phyloP scores from a whole-genome alignment of 2,329 filamentous ascomycete species.

The Fusarium aywerte region DNA sequence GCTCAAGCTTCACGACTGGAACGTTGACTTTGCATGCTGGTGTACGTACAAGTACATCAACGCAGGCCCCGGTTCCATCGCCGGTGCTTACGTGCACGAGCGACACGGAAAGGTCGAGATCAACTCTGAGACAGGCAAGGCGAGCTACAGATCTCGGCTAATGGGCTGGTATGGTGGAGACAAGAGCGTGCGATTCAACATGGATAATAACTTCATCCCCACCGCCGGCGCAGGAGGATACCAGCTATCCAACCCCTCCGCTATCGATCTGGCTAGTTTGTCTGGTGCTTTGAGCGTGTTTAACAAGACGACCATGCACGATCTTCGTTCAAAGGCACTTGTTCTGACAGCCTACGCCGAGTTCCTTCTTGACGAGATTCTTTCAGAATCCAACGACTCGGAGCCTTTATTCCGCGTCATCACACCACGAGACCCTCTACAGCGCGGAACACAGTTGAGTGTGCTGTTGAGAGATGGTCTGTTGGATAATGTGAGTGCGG shows the following conservation, averaged over 20 bases:
- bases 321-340: conserved; percentile 76
- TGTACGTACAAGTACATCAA: conserved; percentile 97
- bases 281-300: conserved; percentile 80
- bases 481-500: conserved; percentile 73
- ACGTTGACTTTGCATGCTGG: conserved; percentile 92
- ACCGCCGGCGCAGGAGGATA: conserved; percentile 82
- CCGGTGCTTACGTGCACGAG: conserved; percentile 83
- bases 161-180: conserved; percentile 90
- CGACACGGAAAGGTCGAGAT: conserved; percentile 69
- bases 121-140: conserved; percentile 50
- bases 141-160: conserved; percentile 71
- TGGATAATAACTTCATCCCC: conserved; percentile 84
- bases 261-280: conserved; percentile 80
- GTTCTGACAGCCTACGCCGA: conserved; percentile 82
- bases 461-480: conserved; percentile 74
- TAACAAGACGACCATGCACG: conserved; percentile 73
- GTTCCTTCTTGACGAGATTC: conserved; percentile 65
- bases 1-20: conserved; percentile 84
- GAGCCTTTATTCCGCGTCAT: conserved; percentile 67
- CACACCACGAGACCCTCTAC: conserved; percentile 73
- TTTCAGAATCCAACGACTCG: conserved; percentile 47
- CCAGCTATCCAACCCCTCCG: conserved; percentile 85
- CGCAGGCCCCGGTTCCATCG: conserved; percentile 83
- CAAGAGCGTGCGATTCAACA: conserved; percentile 79
- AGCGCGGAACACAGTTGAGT: conserved; percentile 83